Conservation (phyloP, 176 grass and related monocot genomes). For the Avena sativa region DNA sequence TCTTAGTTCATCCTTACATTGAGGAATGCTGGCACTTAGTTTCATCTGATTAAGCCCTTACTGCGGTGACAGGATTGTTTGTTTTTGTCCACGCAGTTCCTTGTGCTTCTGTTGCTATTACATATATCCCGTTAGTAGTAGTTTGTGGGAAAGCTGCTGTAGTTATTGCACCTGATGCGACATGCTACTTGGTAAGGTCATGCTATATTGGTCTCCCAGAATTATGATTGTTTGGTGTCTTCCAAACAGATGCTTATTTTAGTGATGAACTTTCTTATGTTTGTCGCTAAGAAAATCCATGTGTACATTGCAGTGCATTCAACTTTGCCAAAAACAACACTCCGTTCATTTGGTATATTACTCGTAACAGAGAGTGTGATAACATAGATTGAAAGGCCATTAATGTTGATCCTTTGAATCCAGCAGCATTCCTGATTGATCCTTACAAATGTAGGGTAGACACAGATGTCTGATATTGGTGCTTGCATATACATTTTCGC, state of each 20-base stretch:
- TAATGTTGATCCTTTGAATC: conserved; percentile 1
- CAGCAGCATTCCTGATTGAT: conserved; percentile 23
- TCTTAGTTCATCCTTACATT: background rate
- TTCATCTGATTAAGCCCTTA: background rate
- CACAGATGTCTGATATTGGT: background rate
- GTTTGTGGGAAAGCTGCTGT: background rate
- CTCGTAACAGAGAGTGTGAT: background rate
- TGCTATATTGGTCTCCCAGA: background rate
- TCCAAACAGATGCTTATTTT: background rate
- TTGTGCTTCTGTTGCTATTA: conserved; percentile 7
- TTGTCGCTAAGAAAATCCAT: background rate
- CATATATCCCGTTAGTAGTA: conserved; percentile 12
- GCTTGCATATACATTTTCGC: conserved; percentile 23
- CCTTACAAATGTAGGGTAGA: background rate
- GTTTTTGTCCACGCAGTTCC: background rate
- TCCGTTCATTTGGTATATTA: conserved; percentile 4
- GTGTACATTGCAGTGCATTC: conserved; percentile 9
- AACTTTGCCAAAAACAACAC: background rate
- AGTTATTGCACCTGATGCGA: background rate
- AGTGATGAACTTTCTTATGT: conserved; percentile 6
- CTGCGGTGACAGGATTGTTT: background rate
- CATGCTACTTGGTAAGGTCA: background rate
- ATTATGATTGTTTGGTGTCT: background rate
- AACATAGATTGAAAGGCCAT: background rate
- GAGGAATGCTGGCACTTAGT: conserved; percentile 7